Conservation (phyloP, 805 yeast genomes). For the Nakazawaea ambrosiae region DNA sequence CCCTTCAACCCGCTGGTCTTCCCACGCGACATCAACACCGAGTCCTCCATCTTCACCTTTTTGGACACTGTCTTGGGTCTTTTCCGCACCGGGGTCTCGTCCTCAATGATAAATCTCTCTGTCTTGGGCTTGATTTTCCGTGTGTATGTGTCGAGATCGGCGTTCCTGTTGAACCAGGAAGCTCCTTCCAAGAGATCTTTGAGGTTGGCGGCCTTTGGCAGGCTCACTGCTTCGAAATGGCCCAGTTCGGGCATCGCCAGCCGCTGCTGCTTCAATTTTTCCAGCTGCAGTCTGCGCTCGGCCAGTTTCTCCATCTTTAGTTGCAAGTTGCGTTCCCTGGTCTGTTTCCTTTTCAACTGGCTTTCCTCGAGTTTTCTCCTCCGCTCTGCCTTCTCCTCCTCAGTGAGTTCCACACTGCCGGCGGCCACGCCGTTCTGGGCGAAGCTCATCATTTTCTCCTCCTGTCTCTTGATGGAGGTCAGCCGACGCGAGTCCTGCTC, state of each 20-base stretch:
- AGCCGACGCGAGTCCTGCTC: conserved; percentile 11
- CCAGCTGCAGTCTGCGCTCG: neutral
- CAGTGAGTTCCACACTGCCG: neutral
- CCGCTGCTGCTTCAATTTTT: neutral
- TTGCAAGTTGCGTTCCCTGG: conserved; percentile 1
- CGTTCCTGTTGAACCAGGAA: conserved; percentile 10
- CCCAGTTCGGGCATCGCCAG: neutral
- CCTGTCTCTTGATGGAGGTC: conserved; percentile 4
- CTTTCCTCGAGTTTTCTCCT: neutral
- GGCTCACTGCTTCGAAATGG: too few relatives aligned
- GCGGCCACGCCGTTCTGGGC: too few relatives aligned
- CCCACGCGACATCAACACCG: conserved; percentile 3
- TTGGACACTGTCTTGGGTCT: neutral
- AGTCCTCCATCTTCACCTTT: conserved; percentile 1
- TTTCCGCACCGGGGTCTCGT: neutral
- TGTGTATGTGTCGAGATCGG: conserved; percentile 2
- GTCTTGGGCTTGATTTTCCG: conserved; percentile 7
- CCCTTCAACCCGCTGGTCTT: neutral
- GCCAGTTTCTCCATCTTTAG: neutral
- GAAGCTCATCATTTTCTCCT: neutral
- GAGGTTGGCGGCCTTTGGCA: neutral
- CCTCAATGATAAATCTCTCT: conserved; percentile 7
- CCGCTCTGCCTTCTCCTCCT: conserved; percentile 1
- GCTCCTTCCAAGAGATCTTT: conserved; percentile 8
- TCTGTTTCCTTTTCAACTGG: neutral